phyloP scores from a whole-genome alignment of 306 rosid species.

The Hylodesmum podocarpum region DNA sequence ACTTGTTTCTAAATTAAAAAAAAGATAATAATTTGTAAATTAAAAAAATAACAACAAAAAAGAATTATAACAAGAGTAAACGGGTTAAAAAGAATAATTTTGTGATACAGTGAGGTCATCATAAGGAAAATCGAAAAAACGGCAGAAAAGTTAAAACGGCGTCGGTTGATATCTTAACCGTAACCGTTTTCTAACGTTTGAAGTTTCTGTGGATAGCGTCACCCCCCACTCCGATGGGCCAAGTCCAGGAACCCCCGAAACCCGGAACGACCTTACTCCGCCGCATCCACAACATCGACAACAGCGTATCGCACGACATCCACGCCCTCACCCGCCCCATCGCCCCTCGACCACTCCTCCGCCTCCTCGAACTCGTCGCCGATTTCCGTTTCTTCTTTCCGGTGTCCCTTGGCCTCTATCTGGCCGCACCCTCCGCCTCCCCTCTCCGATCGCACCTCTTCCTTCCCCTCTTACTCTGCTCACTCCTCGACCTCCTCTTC shows the following conservation, averaged over 20 bases:
- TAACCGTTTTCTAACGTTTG: neutral
- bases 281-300: constrained; percentile 41
- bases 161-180: neutral
- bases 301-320: constrained; percentile 41
- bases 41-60: too few relatives aligned
- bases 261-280: constrained; percentile 26
- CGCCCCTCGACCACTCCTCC: constrained; percentile 44
- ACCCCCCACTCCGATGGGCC: constrained; percentile 32
- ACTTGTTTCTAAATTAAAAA: too few relatives aligned
- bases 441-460: constrained; percentile 41
- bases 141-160: neutral
- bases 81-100: too few relatives aligned
- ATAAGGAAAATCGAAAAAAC: too few relatives aligned
- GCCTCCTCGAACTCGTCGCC: constrained; percentile 58
- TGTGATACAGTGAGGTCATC: too few relatives aligned
- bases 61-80: too few relatives aligned
- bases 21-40: too few relatives aligned
- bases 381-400: constrained; percentile 77
- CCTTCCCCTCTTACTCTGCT: constrained; percentile 61
- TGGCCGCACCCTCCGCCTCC: constrained; percentile 37
- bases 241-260: constrained; percentile 20
- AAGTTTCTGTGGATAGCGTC: neutral
- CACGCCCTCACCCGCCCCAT: constrained; percentile 40
- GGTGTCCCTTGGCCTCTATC: constrained; percentile 46
- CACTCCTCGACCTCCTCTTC: constrained; percentile 62